Evolutionary conservation across 2,329 filamentous ascomycete species (phyloP).

Genomic region (Aspergillus melleus): DNA sequence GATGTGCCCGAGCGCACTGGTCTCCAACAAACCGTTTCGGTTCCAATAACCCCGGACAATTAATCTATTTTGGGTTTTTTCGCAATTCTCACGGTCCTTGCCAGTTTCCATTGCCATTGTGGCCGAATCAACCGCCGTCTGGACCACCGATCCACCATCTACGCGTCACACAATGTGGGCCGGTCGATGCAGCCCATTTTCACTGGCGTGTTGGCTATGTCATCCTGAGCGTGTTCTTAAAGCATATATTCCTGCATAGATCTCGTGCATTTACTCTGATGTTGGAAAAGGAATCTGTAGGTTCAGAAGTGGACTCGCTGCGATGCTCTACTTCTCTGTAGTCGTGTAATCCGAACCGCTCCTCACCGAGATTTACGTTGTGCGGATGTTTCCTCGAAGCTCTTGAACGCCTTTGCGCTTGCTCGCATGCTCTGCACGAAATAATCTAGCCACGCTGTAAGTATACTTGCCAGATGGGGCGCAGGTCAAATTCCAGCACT

Average conservation of each 20-base stretch:
- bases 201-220: background rate
- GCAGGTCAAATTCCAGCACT: slow-evolving; percentile 29
- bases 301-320: background rate
- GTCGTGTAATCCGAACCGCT: background rate
- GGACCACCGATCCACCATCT: background rate
- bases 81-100: background rate
- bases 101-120: background rate
- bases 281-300: too few species aligned
- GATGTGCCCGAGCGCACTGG: background rate
- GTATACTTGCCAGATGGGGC: slow-evolving; percentile 1
- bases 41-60: background rate
- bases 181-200: background rate
- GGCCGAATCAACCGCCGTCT: background rate
- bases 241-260: background rate
- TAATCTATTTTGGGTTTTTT: background rate
- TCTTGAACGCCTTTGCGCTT: slow-evolving; percentile 31
- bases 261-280: background rate
- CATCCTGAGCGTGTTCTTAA: background rate
- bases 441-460: slow-evolving; percentile 25
- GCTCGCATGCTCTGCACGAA: slow-evolving; percentile 31
- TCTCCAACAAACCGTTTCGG: background rate
- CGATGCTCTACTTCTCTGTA: background rate
- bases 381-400: slow-evolving; percentile 19
- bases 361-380: slow-evolving; percentile 30
- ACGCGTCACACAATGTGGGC: background rate